phyloP scores from a whole-genome alignment of 768 basidiomycete species.

The Lactarius psammicola region DNA sequence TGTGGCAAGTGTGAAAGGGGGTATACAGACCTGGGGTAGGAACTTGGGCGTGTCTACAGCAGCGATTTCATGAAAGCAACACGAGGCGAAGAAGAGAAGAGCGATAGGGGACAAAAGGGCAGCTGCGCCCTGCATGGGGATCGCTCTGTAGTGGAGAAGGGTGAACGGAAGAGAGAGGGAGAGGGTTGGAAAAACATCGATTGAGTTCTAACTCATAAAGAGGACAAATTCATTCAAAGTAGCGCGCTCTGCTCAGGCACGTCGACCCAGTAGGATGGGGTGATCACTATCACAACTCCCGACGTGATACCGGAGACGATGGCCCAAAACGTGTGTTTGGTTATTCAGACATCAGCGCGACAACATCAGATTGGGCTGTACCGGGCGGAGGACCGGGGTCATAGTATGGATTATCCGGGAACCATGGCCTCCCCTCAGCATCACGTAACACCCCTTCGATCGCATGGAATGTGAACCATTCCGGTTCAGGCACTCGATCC shows the following conservation, averaged over 20 bases:
- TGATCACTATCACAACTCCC: background rate
- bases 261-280: too few relatives aligned
- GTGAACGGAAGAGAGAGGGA: too few relatives aligned
- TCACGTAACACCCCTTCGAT: conserved; percentile 48
- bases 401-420: conserved; percentile 60
- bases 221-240: background rate
- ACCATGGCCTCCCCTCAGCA: conserved; percentile 43
- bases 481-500: conserved; percentile 37
- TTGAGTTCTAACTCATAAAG: background rate
- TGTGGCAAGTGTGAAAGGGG: background rate
- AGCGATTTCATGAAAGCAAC: background rate
- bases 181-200: background rate
- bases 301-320: background rate
- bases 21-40: conserved; percentile 13
- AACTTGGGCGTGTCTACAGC: background rate
- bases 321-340: background rate
- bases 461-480: conserved; percentile 59
- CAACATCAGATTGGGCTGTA: background rate
- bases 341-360: background rate
- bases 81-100: background rate
- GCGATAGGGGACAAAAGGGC: too few relatives aligned
- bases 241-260: background rate
- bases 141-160: background rate
- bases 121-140: conserved; percentile 2
- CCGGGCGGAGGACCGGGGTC: conserved; percentile 66